These are phyloP conservation scores for Candida argentea DNA, from an alignment of 805 yeast species.

Conservation along the genomic window DNA sequence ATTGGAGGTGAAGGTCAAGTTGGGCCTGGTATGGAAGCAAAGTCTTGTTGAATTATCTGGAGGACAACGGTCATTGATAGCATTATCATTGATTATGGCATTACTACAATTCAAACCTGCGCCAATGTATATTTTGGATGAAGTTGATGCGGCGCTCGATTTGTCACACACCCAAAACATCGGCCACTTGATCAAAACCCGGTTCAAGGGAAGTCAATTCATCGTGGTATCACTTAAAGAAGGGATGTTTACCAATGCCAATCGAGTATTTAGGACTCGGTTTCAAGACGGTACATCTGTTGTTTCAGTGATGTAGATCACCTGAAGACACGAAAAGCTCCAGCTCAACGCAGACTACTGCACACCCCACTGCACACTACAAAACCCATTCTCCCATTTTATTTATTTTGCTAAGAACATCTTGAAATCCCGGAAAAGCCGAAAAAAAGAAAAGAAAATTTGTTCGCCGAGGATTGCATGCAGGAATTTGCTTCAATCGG, in stretches of 20 bases:
- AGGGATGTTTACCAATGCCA: constrained; percentile 97
- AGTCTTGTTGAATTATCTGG: constrained; percentile 92
- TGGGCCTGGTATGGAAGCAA: constrained; percentile 94
- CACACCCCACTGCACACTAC: no score
- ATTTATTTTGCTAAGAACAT: constrained; percentile 1
- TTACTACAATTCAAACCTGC: constrained; percentile 93
- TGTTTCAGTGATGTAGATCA: constrained; percentile 58
- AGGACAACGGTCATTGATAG: constrained; percentile 92
- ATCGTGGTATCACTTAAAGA: constrained; percentile 95
- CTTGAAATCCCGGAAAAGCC: background rate
- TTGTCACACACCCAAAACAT: constrained; percentile 95
- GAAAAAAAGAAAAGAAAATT: background rate
- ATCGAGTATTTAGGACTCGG: constrained; percentile 83
- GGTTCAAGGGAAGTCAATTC: constrained; percentile 93
- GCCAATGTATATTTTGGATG: constrained; percentile 95
- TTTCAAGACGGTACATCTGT: constrained; percentile 96
- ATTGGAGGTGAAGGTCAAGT: constrained; percentile 76
- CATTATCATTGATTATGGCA: constrained; percentile 85
- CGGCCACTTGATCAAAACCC: constrained; percentile 89
- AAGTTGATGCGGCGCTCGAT: constrained; percentile 97
- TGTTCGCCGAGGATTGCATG: no score
- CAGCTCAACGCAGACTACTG: no score
- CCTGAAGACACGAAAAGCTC: no score
- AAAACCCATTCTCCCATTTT: no score
- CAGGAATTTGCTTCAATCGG: no score